A percentile compares a stretch with the other conserved stretches of the same genome.
Conservation (phyloP, 495 filamentous ascomycete genomes). For the Penicillium angulare region DNA sequence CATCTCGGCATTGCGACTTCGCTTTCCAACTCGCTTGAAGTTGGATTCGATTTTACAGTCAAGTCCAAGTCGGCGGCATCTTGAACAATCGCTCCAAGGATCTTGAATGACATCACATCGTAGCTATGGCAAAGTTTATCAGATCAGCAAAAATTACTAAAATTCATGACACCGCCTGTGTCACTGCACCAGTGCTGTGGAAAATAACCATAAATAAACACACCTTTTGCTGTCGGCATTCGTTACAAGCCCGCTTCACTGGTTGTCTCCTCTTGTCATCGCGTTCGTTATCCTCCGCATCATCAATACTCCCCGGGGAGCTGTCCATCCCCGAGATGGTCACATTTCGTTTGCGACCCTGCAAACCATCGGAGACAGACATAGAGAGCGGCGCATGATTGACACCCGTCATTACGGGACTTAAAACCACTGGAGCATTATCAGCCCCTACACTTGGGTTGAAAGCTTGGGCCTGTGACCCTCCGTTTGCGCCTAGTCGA, state of each 20-base stretch:
- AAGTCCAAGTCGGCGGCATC: constrained; percentile 82
- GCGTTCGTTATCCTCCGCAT: constrained; percentile 58
- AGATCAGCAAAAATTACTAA: constrained; percentile 3
- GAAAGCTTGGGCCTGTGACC: constrained; percentile 30
- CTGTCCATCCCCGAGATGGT: constrained; percentile 56
- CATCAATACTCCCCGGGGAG: constrained; percentile 69
- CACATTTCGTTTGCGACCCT: constrained; percentile 47
- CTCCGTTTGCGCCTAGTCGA: constrained; percentile 39
- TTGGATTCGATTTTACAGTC: constrained; percentile 91
- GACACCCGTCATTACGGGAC: constrained; percentile 45
- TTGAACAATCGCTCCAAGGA: constrained; percentile 74
- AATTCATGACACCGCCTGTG: neutral
- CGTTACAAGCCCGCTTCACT: constrained; percentile 88
- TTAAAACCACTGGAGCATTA: constrained; percentile 42
- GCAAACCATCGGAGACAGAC: constrained; percentile 31
- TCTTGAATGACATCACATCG: constrained; percentile 90
- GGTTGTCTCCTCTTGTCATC: constrained; percentile 67
- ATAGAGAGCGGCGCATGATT: constrained; percentile 36
- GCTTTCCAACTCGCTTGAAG: constrained; percentile 91
- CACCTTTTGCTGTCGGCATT: constrained; percentile 94
- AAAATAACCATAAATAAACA: constrained; percentile 7
- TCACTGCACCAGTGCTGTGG: constrained; percentile 2
- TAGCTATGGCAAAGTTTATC: constrained; percentile 49
- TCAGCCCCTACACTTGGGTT: constrained; percentile 24
- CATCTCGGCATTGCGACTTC: constrained; percentile 89